Evolutionary conservation across 1,284 basidiomycete species (phyloP).

Genomic region (Cystobasidium pallidum): DNA sequence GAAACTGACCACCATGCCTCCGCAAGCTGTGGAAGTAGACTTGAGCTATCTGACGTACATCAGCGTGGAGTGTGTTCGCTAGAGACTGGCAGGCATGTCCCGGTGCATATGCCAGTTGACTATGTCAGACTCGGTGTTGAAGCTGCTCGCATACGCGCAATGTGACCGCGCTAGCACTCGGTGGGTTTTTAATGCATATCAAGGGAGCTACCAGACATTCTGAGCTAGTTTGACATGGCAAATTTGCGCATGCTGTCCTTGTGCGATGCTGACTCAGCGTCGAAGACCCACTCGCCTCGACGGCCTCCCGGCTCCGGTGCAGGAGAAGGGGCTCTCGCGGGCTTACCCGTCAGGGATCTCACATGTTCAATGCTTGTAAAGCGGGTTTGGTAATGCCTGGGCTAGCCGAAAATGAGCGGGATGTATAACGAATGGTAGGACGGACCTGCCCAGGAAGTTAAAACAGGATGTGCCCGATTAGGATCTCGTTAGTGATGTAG

Average conservation of each 20-base stretch:
- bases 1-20: constrained; percentile 11
- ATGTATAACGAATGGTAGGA: constrained; percentile 35
- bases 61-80: not conserved
- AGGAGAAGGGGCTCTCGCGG: constrained; percentile 1
- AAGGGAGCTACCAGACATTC: not conserved
- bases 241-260: not conserved
- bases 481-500: constrained; percentile 21
- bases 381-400: not conserved
- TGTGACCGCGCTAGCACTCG: not conserved
- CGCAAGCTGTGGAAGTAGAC: not conserved
- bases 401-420: constrained; percentile 12
- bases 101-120: constrained; percentile 7
- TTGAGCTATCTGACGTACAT: not conserved
- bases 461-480: not conserved
- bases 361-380: constrained; percentile 13
- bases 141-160: constrained; percentile 9
- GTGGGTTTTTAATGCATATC: constrained; percentile 26
- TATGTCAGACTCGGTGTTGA: constrained; percentile 13
- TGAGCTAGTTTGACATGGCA: not conserved
- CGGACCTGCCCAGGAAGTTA: constrained; percentile 12
- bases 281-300: constrained; percentile 13
- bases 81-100: constrained; percentile 20
- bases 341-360: constrained; percentile 18
- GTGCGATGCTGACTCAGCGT: constrained; percentile 15
- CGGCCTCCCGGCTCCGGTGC: not conserved